phyloP scores from a whole-genome alignment of 495 filamentous ascomycete genomes.

The Lophium mytilinum region DNA sequence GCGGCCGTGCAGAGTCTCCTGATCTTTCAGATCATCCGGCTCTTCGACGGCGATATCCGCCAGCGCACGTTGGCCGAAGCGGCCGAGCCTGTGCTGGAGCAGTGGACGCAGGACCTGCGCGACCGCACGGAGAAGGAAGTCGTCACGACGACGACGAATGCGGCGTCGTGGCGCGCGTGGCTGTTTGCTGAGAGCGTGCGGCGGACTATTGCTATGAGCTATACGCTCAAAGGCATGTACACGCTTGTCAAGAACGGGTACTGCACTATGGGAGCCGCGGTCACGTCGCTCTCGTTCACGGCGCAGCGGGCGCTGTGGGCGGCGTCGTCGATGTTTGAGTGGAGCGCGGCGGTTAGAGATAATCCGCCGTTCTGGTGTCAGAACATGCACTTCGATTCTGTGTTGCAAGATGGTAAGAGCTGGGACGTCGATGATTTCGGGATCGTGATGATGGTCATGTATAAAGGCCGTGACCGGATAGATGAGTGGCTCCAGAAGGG shows the following conservation, averaged over 20 bases:
- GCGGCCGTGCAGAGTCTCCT: slow-evolving; percentile 41
- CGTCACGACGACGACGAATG: slow-evolving; percentile 3
- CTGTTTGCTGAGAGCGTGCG: slow-evolving; percentile 41
- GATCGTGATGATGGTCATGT: slow-evolving; percentile 17
- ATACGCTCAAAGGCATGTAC: slow-evolving; percentile 36
- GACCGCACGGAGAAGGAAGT: slow-evolving; percentile 6
- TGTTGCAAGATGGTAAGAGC: slow-evolving; percentile 6
- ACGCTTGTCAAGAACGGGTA: slow-evolving; percentile 36
- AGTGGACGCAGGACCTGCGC: slow-evolving; percentile 37
- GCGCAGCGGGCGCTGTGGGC: slow-evolving; percentile 36
- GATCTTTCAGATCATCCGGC: slow-evolving; percentile 46
- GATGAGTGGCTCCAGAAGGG: slow-evolving; percentile 10
- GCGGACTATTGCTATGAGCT: slow-evolving; percentile 36
- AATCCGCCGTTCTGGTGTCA: slow-evolving; percentile 9
- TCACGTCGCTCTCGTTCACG: slow-evolving; percentile 36
- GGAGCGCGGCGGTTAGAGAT: slow-evolving; percentile 11
- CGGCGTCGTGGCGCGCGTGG: slow-evolving; percentile 35
- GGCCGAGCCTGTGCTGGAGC: slow-evolving; percentile 37
- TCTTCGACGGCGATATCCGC: slow-evolving; percentile 51
- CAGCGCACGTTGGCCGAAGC: slow-evolving; percentile 40
- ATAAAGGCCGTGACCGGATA: slow-evolving; percentile 12
- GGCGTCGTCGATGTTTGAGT: slow-evolving; percentile 23
- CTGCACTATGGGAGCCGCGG: slow-evolving; percentile 19
- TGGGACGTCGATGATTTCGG: slow-evolving; percentile 19
- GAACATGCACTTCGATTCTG: slow-evolving; percentile 13